A percentile compares a stretch with the other conserved stretches of the same genome.
Evolutionary conservation across 73 alveolate species (phyloP).

Genomic region (Tetrahymena elliotti): DNA sequence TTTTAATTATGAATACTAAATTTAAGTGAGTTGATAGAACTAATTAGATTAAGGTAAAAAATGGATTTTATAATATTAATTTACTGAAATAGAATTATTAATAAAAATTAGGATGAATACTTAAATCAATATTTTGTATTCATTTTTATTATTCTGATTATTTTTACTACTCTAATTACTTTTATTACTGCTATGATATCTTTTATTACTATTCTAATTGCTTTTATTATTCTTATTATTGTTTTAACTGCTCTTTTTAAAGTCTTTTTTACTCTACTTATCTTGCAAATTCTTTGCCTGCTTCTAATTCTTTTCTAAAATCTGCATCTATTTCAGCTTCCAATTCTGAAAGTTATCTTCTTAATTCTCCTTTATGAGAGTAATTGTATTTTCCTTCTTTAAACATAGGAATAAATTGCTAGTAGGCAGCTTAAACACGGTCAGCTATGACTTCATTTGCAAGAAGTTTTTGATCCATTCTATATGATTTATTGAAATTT

Average conservation of each 20-base stretch:
- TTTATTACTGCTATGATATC: too few relatives aligned
- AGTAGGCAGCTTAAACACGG: neutral
- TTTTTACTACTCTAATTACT: neutral
- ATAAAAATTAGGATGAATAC: too few relatives aligned
- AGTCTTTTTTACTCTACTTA: neutral
- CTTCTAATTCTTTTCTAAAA: neutral
- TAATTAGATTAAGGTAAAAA: neutral
- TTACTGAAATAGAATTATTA: neutral
- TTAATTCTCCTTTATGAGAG: neutral
- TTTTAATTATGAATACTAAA: neutral
- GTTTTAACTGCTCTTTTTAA: neutral
- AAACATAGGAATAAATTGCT: neutral
- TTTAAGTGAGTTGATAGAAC: neutral
- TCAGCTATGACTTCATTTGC: neutral
- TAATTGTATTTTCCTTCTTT: neutral
- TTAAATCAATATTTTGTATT: too few relatives aligned
- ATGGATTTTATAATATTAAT: neutral
- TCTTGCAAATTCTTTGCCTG: neutral
- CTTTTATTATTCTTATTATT: neutral
- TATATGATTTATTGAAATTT: neutral
- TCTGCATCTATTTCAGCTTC: neutral
- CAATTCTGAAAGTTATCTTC: neutral
- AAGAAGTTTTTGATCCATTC: neutral
- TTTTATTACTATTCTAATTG: neutral
- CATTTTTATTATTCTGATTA: neutral